These are phyloP conservation scores for Periconia macrospinosa DNA, from an alignment of 2,329 filamentous ascomycete genomes.

Conservation along the genomic window DNA sequence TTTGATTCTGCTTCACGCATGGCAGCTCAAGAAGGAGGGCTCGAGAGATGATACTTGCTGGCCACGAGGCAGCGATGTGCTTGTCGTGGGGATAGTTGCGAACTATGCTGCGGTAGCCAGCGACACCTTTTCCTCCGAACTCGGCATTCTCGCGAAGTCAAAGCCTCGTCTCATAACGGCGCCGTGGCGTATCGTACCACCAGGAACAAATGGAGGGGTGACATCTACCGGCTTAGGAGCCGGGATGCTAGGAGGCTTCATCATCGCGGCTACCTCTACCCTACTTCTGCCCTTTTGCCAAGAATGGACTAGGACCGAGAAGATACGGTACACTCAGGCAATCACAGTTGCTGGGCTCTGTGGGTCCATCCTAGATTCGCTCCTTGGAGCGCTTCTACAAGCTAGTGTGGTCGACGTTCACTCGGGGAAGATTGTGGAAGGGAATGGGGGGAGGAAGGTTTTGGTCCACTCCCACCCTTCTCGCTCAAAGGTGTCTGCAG, in stretches of 20 bases:
- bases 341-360: conserved; percentile 73
- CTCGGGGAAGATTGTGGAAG: conserved; percentile 87
- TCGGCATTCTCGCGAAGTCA: conserved; percentile 81
- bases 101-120: conserved; percentile 92
- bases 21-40: conserved; percentile 45
- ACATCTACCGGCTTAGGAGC: conserved; percentile 73
- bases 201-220: conserved; percentile 92
- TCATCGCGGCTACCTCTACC: conserved; percentile 68
- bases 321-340: conserved; percentile 48
- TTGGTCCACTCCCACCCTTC: conserved; percentile 35
- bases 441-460: conserved; percentile 69
- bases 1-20: conserved; percentile 56
- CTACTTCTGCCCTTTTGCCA: conserved; percentile 71
- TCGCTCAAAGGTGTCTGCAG: conserved; percentile 31
- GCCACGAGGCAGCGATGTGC: conserved; percentile 39
- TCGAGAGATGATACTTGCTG: conserved; percentile 43
- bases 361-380: conserved; percentile 83
- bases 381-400: conserved; percentile 84
- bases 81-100: conserved; percentile 54
- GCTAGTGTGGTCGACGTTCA: conserved; percentile 82
- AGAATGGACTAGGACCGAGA: conserved; percentile 26
- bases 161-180: conserved; percentile 86
- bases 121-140: conserved; percentile 93
- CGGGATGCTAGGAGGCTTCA: conserved; percentile 71
- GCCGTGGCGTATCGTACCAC: conserved; percentile 76